phyloP scores from a whole-genome alignment of 2,329 filamentous ascomycete species.

The Calonectria henricotiae region DNA sequence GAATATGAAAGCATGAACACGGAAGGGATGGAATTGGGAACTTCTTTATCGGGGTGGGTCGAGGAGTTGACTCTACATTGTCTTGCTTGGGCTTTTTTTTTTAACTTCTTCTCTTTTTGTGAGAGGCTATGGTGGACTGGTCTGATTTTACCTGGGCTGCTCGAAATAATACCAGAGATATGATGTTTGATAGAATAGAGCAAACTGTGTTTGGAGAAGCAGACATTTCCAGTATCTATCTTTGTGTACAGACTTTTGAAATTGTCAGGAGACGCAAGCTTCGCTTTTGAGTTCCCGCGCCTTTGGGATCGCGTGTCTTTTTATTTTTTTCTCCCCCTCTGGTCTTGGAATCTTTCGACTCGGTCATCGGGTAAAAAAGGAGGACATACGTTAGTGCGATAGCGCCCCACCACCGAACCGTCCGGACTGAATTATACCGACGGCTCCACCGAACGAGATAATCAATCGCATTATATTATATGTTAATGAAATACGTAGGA shows the following conservation, averaged over 20 bases:
- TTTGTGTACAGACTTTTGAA: background rate
- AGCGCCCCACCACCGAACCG: constrained; percentile 40
- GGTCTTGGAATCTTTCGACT: constrained; percentile 42
- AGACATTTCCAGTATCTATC: constrained; percentile 31
- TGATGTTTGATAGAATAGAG: constrained; percentile 46
- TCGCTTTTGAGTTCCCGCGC: constrained; percentile 14
- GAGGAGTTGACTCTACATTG: constrained; percentile 51
- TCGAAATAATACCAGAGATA: constrained; percentile 46
- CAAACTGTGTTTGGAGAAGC: constrained; percentile 37
- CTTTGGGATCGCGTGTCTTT: background rate
- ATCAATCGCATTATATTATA: constrained; percentile 2
- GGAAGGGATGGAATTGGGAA: constrained; percentile 48
- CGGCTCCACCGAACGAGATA: constrained; percentile 36
- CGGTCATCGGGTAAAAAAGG: constrained; percentile 52
- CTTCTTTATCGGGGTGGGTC: constrained; percentile 43
- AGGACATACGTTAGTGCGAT: constrained; percentile 44
- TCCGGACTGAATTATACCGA: constrained; percentile 48
- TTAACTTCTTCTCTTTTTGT: constrained; percentile 26
- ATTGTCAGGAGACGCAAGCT: constrained; percentile 17
- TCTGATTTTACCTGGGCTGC: constrained; percentile 44
- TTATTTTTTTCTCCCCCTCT: constrained; percentile 17
- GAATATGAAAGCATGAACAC: constrained; percentile 52
- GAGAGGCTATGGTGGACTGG: constrained; percentile 42
- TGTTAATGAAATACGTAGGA: background rate
- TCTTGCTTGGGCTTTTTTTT: constrained; percentile 43